These are phyloP conservation scores for Phoma sp. DNA, from an alignment of 2,329 filamentous ascomycete species.

Conservation along the genomic window DNA sequence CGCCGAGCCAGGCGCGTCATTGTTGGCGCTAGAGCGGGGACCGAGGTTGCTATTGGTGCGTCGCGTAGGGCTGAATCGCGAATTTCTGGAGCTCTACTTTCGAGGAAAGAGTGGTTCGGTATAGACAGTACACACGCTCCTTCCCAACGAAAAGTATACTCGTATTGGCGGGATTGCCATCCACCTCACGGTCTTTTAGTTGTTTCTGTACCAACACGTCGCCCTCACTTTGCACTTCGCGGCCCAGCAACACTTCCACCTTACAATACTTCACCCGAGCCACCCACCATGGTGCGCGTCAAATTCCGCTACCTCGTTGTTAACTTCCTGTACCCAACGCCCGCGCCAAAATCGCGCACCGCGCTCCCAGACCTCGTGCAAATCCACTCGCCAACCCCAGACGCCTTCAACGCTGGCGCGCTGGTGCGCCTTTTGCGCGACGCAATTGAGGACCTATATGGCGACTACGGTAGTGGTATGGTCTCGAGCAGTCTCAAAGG, in stretches of 20 bases:
- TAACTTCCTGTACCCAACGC: conserved; percentile 84
- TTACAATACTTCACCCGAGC: neutral
- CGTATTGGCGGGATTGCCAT: too few species aligned
- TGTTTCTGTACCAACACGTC: too few species aligned
- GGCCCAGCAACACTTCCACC: neutral
- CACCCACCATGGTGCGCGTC: conserved; percentile 79
- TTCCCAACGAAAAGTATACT: neutral
- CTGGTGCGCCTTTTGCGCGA: conserved; percentile 69
- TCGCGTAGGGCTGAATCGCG: conserved; percentile 3
- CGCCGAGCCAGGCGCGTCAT: conserved; percentile 35
- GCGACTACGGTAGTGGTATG: conserved; percentile 84
- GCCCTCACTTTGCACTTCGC: neutral
- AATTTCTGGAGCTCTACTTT: conserved; percentile 5
- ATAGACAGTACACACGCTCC: neutral
- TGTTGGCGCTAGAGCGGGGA: conserved; percentile 14
- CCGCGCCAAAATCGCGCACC: conserved; percentile 43
- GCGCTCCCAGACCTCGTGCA: conserved; percentile 67
- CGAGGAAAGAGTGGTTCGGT: neutral
- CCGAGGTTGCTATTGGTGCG: conserved; percentile 15
- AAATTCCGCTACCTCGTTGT: conserved; percentile 97
- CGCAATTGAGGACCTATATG: conserved; percentile 53
- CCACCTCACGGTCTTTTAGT: too few species aligned
- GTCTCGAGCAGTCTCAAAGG: conserved; percentile 72
- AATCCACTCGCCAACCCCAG: conserved; percentile 79
- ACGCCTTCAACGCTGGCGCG: conserved; percentile 68